A percentile compares a stretch with the other conserved stretches of the same genome.
Conservation (phyloP, 192 early-diverging fungal genomes). For the Globomyces pollinis-pini region DNA sequence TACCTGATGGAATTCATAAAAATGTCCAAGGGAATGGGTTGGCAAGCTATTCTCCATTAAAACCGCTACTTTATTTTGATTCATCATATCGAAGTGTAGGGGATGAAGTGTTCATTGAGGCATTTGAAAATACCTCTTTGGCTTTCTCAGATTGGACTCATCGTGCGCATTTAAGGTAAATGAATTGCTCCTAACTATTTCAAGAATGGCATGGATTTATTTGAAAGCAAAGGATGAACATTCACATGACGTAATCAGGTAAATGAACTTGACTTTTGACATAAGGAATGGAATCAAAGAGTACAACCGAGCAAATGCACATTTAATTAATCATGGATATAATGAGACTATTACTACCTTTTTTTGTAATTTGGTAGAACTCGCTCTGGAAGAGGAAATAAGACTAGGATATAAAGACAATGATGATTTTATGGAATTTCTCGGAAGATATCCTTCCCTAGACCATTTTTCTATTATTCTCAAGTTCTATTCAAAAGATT, state of each 20-base stretch:
- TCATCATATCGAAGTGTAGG: constrained; percentile 21
- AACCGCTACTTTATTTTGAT: constrained; percentile 31
- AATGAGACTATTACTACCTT: constrained; percentile 34
- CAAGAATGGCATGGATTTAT: constrained; percentile 38
- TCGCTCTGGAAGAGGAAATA: constrained; percentile 17
- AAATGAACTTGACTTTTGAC: not conserved
- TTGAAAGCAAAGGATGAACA: constrained; percentile 7
- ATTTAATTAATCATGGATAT: constrained; percentile 20
- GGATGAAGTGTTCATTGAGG: constrained; percentile 31
- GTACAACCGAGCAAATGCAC: constrained; percentile 20
- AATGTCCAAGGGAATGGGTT: constrained; percentile 5
- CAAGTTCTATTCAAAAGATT: constrained; percentile 12
- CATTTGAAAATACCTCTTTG: constrained; percentile 18
- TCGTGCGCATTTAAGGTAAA: constrained; percentile 22
- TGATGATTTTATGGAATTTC: constrained; percentile 21
- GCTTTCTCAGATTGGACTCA: constrained; percentile 33
- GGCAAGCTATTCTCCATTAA: not conserved
- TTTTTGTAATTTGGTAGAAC: constrained; percentile 16
- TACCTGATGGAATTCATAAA: constrained; percentile 29
- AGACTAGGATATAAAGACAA: not conserved
- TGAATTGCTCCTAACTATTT: not conserved
- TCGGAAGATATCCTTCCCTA: constrained; percentile 16
- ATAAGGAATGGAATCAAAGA: constrained; percentile 19
- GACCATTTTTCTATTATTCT: constrained; percentile 13
- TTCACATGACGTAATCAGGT: constrained; percentile 16